phyloP scores from a whole-genome alignment of 2,329 filamentous ascomycete genomes.

The Peltaster fructicola region DNA sequence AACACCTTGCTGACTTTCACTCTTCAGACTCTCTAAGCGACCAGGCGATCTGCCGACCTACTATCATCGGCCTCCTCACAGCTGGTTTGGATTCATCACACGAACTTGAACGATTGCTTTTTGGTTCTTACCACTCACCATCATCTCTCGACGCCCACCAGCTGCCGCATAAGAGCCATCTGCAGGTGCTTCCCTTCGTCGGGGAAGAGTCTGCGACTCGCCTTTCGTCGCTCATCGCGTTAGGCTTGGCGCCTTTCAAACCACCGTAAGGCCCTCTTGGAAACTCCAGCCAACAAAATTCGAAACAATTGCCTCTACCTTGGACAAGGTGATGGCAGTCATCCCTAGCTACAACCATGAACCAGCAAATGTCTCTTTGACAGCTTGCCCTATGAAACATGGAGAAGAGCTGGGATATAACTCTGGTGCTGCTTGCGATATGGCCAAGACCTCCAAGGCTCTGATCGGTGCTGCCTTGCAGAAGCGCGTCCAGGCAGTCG shows the following conservation, averaged over 20 bases:
- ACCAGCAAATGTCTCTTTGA: slow-evolving; percentile 22
- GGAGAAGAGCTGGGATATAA: slow-evolving; percentile 3
- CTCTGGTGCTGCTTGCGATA: slow-evolving; percentile 26
- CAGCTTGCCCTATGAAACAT: slow-evolving; percentile 10
- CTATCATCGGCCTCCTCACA: slow-evolving; percentile 10
- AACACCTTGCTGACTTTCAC: too few species aligned
- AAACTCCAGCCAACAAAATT: slow-evolving; percentile 7
- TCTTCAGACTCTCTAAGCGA: too few species aligned
- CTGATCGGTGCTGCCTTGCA: slow-evolving; percentile 77
- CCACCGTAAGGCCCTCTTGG: slow-evolving; percentile 61
- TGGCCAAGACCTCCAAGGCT: slow-evolving; percentile 45
- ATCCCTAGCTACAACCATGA: slow-evolving; percentile 36
- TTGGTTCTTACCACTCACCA: slow-evolving; percentile 24
- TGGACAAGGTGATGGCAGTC: slow-evolving; percentile 49
- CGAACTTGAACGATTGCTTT: slow-evolving; percentile 25
- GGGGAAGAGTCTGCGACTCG: slow-evolving; percentile 99
- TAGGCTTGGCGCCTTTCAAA: slow-evolving; percentile 84
- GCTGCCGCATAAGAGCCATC: slow-evolving; percentile 99
- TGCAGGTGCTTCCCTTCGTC: slow-evolving; percentile 95
- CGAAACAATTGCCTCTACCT: slow-evolving; percentile 6
- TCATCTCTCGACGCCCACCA: slow-evolving; percentile 49
- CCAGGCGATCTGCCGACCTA: too few species aligned
- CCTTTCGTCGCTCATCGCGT: slow-evolving; percentile 47
- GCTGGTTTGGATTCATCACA: slow-evolving; percentile 15
- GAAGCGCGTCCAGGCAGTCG: slow-evolving; percentile 64